Conservation (phyloP, 148 eudicot genomes). For the Rhododendron mucronatum region DNA sequence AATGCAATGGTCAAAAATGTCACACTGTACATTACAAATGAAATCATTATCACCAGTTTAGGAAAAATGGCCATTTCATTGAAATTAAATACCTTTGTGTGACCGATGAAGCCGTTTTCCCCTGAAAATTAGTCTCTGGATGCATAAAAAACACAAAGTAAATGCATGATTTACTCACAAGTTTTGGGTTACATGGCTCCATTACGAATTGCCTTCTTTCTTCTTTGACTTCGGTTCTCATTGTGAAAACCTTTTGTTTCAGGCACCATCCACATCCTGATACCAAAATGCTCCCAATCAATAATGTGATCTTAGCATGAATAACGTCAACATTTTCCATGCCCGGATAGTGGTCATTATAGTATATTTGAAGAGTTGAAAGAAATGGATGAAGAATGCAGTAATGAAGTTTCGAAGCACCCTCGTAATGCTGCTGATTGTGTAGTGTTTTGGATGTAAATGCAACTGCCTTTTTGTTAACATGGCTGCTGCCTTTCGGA, state of each 20-base stretch:
- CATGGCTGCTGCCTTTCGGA: no score
- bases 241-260: constrained; percentile 49
- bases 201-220: constrained; percentile 46
- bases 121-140: not conserved
- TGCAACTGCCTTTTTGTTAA: no score
- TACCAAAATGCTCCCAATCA: constrained; percentile 7
- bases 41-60: not conserved
- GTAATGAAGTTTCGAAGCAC: no score
- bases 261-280: constrained; percentile 61
- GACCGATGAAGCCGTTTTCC: not conserved
- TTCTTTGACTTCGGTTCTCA: constrained; percentile 37
- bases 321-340: not conserved
- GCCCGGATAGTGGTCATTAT: not conserved
- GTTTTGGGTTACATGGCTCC: constrained; percentile 35
- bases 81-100: not conserved
- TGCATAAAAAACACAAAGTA: not conserved
- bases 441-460: no score
- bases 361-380: no score
- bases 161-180: constrained; percentile 25
- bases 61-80: not conserved
- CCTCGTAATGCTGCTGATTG: no score
- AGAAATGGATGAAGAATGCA: no score
- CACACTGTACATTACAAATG: not conserved
- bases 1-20: not conserved
- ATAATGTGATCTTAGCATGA: not conserved